Conservation (phyloP, 2,329 filamentous ascomycete genomes). For the Stemphylium beticola region DNA sequence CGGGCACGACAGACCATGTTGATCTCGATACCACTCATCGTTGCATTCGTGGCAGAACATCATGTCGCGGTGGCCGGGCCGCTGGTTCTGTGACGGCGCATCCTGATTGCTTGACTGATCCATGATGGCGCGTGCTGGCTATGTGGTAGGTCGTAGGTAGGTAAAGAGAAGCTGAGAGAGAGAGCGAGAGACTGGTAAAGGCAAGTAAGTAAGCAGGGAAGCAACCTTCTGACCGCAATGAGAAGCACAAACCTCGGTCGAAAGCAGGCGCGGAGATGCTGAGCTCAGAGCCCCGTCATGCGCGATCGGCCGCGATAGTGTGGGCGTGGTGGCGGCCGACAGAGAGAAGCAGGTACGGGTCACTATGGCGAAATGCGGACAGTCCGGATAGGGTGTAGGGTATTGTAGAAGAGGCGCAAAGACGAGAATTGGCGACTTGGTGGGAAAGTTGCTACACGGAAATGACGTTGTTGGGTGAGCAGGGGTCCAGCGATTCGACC, state of each 20-base stretch:
- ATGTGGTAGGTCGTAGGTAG: constrained; percentile 2
- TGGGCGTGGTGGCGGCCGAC: constrained; percentile 23
- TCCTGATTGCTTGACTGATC: constrained; percentile 26
- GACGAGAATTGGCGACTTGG: constrained; percentile 7
- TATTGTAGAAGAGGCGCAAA: constrained; percentile 2
- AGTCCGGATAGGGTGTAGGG: neutral
- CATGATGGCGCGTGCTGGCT: constrained; percentile 25
- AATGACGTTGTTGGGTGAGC: constrained; percentile 39
- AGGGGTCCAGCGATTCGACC: constrained; percentile 30
- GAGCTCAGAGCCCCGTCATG: constrained; percentile 30
- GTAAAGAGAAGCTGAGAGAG: constrained; percentile 2
- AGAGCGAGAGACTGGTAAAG: neutral
- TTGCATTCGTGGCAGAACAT: constrained; percentile 86
- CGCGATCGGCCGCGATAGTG: constrained; percentile 25
- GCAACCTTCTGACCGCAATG: neutral
- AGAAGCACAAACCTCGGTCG: constrained; percentile 24
- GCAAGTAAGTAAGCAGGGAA: constrained; percentile 7
- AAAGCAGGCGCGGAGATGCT: constrained; percentile 19
- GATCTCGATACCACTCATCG: constrained; percentile 79
- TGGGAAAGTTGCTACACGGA: constrained; percentile 15
- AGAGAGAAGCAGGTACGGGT: constrained; percentile 17
- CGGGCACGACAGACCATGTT: constrained; percentile 74
- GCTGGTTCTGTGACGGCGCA: constrained; percentile 23
- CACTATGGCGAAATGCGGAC: constrained; percentile 1
- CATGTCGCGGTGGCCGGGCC: constrained; percentile 62